Evolutionary conservation across 176 grass and related monocot genomes (phyloP).

Genomic region (Pharus latifolius): DNA sequence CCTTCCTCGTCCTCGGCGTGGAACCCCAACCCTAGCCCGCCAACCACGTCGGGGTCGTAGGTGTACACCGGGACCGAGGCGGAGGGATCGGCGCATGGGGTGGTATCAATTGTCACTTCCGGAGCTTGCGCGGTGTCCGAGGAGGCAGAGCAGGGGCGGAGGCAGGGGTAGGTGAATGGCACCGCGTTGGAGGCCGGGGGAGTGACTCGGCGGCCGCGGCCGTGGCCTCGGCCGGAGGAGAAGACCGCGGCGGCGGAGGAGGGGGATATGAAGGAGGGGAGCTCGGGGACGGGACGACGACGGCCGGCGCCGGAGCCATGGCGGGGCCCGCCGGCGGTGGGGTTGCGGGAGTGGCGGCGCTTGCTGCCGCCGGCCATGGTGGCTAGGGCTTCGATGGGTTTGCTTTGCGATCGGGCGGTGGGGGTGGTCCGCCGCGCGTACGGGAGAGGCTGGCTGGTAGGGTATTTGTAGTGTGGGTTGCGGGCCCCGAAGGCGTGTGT

Average conservation of each 20-base stretch:
- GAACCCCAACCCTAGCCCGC: constrained; percentile 28
- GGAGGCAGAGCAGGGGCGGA: neutral
- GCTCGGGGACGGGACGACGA: constrained; percentile 24
- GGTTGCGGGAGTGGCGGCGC: constrained; percentile 35
- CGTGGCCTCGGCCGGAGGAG: constrained; percentile 9
- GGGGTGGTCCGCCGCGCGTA: neutral
- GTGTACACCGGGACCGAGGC: constrained; percentile 23
- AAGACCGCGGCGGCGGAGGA: constrained; percentile 32
- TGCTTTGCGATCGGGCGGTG: neutral
- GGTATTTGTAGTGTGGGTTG: neutral
- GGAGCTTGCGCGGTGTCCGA: neutral
- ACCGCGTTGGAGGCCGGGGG: constrained; percentile 5
- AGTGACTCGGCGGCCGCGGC: neutral
- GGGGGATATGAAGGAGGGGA: constrained; percentile 34
- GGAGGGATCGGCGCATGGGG: constrained; percentile 16
- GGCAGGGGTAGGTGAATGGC: constrained; percentile 16
- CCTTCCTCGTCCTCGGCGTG: constrained; percentile 11
- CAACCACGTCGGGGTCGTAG: constrained; percentile 33
- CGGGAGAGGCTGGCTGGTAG: no score
- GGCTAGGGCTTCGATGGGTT: constrained; percentile 17
- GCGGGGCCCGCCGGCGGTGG: constrained; percentile 45
- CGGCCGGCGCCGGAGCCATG: constrained; percentile 23
- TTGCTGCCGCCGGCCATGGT: constrained; percentile 56
- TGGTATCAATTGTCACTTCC: constrained; percentile 24
- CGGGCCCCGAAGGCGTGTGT: no score